A percentile compares a stretch with the other conserved stretches of the same genome.
Conservation (phyloP, 1,284 basidiomycete genomes). For the Tylopilus sp. region DNA sequence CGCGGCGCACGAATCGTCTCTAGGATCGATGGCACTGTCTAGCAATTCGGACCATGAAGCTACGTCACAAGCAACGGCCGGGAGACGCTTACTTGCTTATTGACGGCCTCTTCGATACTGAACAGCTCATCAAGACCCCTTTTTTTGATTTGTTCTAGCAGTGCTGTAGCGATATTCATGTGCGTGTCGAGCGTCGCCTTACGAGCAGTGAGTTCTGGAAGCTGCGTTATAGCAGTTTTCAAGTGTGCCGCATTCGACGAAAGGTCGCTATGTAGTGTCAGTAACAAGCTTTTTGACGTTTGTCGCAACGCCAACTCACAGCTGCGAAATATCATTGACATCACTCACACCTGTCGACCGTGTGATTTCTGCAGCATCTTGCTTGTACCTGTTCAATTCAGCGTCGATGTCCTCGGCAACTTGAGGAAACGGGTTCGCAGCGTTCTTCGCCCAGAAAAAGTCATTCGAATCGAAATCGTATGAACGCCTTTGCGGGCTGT, state of each 20-base stretch:
- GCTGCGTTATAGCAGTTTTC: constrained; percentile 95
- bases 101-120: constrained; percentile 90
- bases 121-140: constrained; percentile 95
- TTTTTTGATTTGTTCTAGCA: constrained; percentile 94
- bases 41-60: constrained; percentile 11
- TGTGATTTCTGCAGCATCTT: constrained; percentile 96
- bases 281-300: neutral
- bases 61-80: neutral
- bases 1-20: constrained; percentile 74
- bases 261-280: constrained; percentile 57
- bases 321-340: constrained; percentile 90
- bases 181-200: constrained; percentile 97
- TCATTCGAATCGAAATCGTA: constrained; percentile 98
- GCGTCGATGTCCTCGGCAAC: constrained; percentile 97
- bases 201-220: constrained; percentile 96
- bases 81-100: constrained; percentile 59
- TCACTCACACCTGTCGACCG: constrained; percentile 95
- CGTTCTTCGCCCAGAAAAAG: constrained; percentile 99
- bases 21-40: constrained; percentile 79
- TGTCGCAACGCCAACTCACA: constrained; percentile 51
- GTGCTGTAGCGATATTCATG: constrained; percentile 98
- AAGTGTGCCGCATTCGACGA: constrained; percentile 92
- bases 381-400: constrained; percentile 93
- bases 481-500: constrained; percentile 72
- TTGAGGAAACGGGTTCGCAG: constrained; percentile 94